Conservation (phyloP, 2,329 filamentous ascomycete species). For the Colletotrichum eremochloae region DNA sequence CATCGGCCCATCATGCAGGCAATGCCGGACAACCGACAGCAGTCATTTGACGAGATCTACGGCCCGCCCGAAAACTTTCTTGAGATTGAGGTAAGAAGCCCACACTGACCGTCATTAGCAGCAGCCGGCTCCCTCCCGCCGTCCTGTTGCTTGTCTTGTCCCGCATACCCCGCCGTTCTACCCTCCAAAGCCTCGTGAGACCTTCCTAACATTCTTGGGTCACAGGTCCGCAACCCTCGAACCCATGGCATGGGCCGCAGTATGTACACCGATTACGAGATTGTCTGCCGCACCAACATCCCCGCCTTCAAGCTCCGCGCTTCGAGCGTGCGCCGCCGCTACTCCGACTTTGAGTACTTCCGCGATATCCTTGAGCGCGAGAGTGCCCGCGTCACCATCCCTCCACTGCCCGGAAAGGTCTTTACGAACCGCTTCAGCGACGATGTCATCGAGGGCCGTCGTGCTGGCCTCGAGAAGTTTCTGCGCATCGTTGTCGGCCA, state of each 20-base stretch:
- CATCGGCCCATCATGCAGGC: slow-evolving; percentile 73
- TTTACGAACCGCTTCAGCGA: slow-evolving; percentile 98
- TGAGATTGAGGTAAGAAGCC: slow-evolving; percentile 85
- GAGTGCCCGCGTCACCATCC: slow-evolving; percentile 93
- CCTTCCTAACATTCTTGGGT: slow-evolving; percentile 20
- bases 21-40: slow-evolving; percentile 82
- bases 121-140: slow-evolving; percentile 3
- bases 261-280: slow-evolving; percentile 99
- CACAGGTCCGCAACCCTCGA: slow-evolving; percentile 89
- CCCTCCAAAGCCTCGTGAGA: neutral
- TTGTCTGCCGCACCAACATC: slow-evolving; percentile 97
- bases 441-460: slow-evolving; percentile 95
- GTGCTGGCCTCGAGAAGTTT: slow-evolving; percentile 94
- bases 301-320: slow-evolving; percentile 97
- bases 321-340: slow-evolving; percentile 89
- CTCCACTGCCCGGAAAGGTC: slow-evolving; percentile 94
- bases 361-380: slow-evolving; percentile 98
- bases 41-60: slow-evolving; percentile 99
- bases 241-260: slow-evolving; percentile 93
- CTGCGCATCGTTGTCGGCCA: slow-evolving; percentile 98
- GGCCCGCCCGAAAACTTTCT: slow-evolving; percentile 98
- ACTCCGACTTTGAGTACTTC: slow-evolving; percentile 99
- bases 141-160: slow-evolving; percentile 1
- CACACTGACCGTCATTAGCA: neutral
- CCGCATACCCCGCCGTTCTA: neutral